Evolutionary conservation across 345 rosid species (phyloP), one percentile per base, ranked within the genome.

Genomic region (Nasturtium officinale): DNA sequence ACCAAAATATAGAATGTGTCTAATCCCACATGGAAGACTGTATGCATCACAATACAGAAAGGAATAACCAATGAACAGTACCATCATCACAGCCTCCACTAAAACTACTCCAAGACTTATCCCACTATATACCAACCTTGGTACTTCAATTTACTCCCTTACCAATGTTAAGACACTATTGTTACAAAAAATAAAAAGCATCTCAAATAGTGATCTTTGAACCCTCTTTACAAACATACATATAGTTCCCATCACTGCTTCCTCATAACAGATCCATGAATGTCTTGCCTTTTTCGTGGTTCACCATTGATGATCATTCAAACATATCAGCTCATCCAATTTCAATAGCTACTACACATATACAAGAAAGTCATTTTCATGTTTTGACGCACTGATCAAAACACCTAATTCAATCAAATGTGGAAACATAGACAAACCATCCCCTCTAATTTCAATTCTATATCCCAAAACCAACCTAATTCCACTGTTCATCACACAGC

Each of bases 101-200:
- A 45, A 42, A 55, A 25, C 58, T 56, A 64, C 20, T 16, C 45
- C 25, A 75, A 33, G 33, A 61, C 29, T 7, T 29, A 32, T 61
- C 21, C 38, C 47, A 15, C 63, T 61, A 61, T 9, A 30, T 42
- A 75, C 50, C 16, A 50, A 60, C 65, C 75, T 62, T 29, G 62
- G 12, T 17, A 38, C 11, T 51, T 61, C 43, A 51, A 11, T 6
- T 13, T 13, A 65, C 42, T 48, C 48, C 2, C 38, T 67, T 18
- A 28, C 48, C 13, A 30, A 3, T 61, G 55, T 40, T 16, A 3
- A 26, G 12, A 61, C 1, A 25, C 66, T 3, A 15, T 1, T 10
- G 12, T 33, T 5, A 23, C 20, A 23, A 21, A 20, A 40, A 33
- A 10, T 7, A 29, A 28, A 55, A 42, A 40, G 21, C 57, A 57